Evolutionary conservation across 169 alveolate species (phyloP), one percentile per base, ranked within the genome.

Genomic region (Amoebophrya sp.): DNA sequence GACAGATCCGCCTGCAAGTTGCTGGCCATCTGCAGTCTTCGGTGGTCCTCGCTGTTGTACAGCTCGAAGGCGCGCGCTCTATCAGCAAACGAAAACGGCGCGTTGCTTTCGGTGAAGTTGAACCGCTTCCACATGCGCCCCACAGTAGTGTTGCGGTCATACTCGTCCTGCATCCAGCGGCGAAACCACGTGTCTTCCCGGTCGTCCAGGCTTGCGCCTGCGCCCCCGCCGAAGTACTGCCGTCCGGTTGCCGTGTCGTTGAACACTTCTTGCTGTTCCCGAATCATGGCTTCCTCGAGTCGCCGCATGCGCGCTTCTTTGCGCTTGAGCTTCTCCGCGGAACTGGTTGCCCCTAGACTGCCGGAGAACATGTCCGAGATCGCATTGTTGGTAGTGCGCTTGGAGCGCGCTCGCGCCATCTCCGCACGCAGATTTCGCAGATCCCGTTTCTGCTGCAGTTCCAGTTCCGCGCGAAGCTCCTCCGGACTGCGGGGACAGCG

Each of bases 101-200:
- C 2, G 83, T 65, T 65, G 36, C 39, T 36, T 26, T 65, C 83
- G 36, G 83, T 65, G 83, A 65, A 65, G 83, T 65, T 65, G 36
- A 65, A 36, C 83, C 83, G 83, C 83, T 65, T 65, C 83, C 83
- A 65, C 83, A 65, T 65, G 83, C 83, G 83, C 26, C 83, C 83
- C 33, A 65, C 83, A 29, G 83, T 65, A 10, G 83, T 65, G 83
- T 65, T 65, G 33, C 83, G 83, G 36, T 10, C 2, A 36, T 65
- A 18, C 26, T 65, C 83, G 83, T 65, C 83, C 83, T 65, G 38
- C 83, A 65, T 65, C 83, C 83, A 65, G 36, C 83, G 83, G 38
- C 39, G 18, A 36, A 65, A 65, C 83, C 83, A 65, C 39, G 18
- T 65, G 2, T 1, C n/a, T n/a, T n/a, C n/a, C n/a, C n/a, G n/a